Base-by-base conservation (phyloP, 805 yeast species). In the Myxozyma vanderwaltii region DNA sequence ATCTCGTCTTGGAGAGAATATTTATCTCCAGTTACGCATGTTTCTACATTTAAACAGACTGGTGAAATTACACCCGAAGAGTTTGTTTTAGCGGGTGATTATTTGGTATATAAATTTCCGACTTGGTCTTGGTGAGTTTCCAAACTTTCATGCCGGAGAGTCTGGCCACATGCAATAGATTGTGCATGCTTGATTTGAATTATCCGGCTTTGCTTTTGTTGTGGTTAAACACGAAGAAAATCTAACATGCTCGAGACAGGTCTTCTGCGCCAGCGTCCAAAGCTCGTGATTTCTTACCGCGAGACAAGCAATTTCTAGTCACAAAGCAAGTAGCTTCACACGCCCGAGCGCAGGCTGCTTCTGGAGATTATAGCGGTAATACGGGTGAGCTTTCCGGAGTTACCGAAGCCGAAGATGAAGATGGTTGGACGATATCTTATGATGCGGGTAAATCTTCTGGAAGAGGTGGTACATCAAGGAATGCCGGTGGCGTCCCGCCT, bases 1-100 rank as follows among this genome's bases (percentile, higher is more conserved):
- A 75, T 91, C 61, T 86, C 94, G 58, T 86, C 91, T 7, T 81
- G 91, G 76, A 81, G 98, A 66, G 99, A 94, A 73, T 92, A 91
- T 70, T 77, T 94, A 56, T 92, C 99, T 1, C 99, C 99, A 1
- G 85, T 92, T 1, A 81, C 86, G 45, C 89, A 91, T 72, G 82
- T 77, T n/a, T 91, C 97, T 26, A 89, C 94, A 17, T 94, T 91
- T 75, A 79, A 84, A 56, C 75, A 80, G 50, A 88, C 97, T 0
- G 99, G 99, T 3, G 94, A 92, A 71, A 86, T 94, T 52, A 89
- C 96, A 0, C 99, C 99, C 1, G 96, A 89, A 54, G 99, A 94
- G 72, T 94, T 94, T 75, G 92, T 91, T 8, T 78, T 77, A 56
- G 97, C 99, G 2, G 99, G 99, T 23, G 97, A 94, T 72, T 94